Base-by-base conservation (phyloP, 192 early-diverging fungal species). In the Polychytrium aggregatum region DNA sequence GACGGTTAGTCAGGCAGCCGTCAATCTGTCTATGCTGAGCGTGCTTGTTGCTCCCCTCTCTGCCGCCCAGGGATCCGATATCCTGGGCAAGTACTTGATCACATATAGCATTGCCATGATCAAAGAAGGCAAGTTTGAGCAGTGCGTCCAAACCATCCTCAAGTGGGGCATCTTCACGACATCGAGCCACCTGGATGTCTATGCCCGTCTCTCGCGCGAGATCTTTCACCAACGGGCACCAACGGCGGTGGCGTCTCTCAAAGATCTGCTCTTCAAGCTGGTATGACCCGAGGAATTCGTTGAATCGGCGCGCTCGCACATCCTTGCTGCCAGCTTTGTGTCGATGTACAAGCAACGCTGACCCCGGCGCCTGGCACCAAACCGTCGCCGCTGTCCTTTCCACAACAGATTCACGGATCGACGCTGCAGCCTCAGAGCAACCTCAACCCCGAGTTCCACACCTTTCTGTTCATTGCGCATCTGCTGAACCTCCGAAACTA, bases 181-280 rank as follows among this genome's bases (percentile, higher is more conserved):
- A 4, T 38, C 67, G 8, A 41, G 37, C 22, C 61, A 51, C 28
- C 50, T 60, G 11, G 74, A 77, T 26, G 30, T 70, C n/a, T 74
- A 74, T 49, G 20, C 58, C 35, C 43, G 65, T 1, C 56, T 77
- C 10, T 37, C 63, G 5, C 37, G 57, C 20, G 68, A 68, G 46
- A 46, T 74, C 18, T 41, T 70, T 1, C 49, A 59, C 20, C 60
- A 57, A 14, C 33, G 55, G 8, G 46, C 33, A 1, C 44, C 59
- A 28, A 50, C 50, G 16, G 44, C 46, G 22, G 24, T 72, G n/a
- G 16, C 68, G 20, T 41, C 59, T 10, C 35, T 76, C 16, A 31
- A 73, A 27, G 70, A 75, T 24, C 40, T 79, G 41, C 59, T 77
- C 17, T 78, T 61, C 46, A 74, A 78, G 37, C 45, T 74, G 48